These are phyloP conservation scores for Ulmus americana DNA, from an alignment of 331 rosid genomes.

Conservation along the genomic window DNA sequence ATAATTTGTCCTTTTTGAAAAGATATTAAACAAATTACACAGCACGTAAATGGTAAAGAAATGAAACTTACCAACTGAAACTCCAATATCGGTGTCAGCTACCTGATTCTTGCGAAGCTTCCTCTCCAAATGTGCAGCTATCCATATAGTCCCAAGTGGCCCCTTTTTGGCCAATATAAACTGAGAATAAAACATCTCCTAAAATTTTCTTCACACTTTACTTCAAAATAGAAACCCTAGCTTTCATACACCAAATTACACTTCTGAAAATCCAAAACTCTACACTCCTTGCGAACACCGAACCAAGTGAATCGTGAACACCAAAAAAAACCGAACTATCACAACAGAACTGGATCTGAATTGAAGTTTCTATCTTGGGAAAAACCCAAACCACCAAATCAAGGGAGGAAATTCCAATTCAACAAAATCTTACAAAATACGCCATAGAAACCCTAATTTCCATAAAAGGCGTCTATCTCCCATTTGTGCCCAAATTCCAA, in stretches of 20 bases:
- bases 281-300: background rate
- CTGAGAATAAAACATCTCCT: constrained; percentile 90
- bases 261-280: constrained; percentile 3
- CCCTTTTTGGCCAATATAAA: constrained; percentile 98
- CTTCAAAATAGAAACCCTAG: constrained; percentile 22
- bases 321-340: background rate
- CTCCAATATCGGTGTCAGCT: constrained; percentile 95
- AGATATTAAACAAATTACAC: constrained; percentile 8
- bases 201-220: constrained; percentile 15
- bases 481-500: background rate
- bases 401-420: background rate
- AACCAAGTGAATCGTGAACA: background rate
- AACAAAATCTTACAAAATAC: constrained; percentile 4
- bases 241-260: constrained; percentile 21
- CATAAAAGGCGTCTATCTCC: background rate
- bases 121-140: constrained; percentile 98
- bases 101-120: constrained; percentile 98
- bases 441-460: constrained; percentile 13
- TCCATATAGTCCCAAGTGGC: constrained; percentile 99
- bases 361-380: background rate
- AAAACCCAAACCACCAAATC: background rate
- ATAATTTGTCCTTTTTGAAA: background rate
- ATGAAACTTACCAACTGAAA: constrained; percentile 76
- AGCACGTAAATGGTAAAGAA: constrained; percentile 9
- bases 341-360: background rate